Base-by-base conservation (phyloP, 208 protist genomes). In the Acanthamoeba royreba region DNA sequence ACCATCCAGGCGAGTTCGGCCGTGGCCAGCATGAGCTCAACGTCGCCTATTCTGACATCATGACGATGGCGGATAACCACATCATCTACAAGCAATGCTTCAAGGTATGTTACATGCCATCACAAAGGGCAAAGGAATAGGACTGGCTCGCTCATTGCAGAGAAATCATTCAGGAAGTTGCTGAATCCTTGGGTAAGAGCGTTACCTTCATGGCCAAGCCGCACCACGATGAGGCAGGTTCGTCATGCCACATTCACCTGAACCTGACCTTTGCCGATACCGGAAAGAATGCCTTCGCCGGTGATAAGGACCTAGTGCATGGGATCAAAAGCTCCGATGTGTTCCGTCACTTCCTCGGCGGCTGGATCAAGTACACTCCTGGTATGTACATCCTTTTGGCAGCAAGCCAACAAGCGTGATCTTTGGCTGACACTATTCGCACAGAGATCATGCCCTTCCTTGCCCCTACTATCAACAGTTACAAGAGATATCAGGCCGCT, bases 171-270 rank as follows among this genome's bases (percentile, higher is more conserved):
- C 66, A 77, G 66, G 66, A 77, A 77, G 66, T 77, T 31, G 66
- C 66, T 2, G 66, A 77, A 31, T 31, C 38, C 43, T 33, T 58
- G 52, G 52, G 52, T 22, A 88, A 66, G 79, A 43, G 49, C 52
- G 79, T 88, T 38, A 88, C 79, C 28, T 88, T 88, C 79, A 88
- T 88, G 79, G 79, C 79, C 43, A 88, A 88, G 79, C 79, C 79
- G 31, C 79, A 88, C 52, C 45, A 53, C 45, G 79, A 88, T 28
- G 49, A 63, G 52, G 79, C 79, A 33, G 79, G 79, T 15, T 66
- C 49, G 31, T 66, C 49, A 33, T 88, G 79, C 52, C 79, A 88
- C 52, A 66, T 88, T 33, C 79, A 88, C 43, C 52, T 88, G 15
- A 88, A 63, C 49, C 33, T 88, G 25, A 63, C 52, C 52, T 88